Evolutionary conservation across 176 grass and related monocot species (phyloP).

Genomic region (Aegilops sharonensis): DNA sequence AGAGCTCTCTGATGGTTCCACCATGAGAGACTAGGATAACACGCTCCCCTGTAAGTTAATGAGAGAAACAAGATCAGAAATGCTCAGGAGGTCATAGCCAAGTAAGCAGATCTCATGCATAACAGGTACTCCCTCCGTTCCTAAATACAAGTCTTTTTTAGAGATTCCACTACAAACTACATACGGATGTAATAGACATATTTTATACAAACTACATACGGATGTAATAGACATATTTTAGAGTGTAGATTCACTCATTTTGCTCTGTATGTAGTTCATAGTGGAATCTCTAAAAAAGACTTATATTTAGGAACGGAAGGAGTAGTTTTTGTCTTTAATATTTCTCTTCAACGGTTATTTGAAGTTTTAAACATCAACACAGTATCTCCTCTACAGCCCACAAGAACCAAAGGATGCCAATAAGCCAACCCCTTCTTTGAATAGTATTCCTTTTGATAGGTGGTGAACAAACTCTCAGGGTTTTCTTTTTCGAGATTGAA

Average conservation of each 20-base stretch:
- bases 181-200: too few relatives aligned
- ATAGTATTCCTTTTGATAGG: neutral
- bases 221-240: too few relatives aligned
- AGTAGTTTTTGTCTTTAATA: neutral
- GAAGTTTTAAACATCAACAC: neutral
- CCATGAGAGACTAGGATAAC: constrained; percentile 77
- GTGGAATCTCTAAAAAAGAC: too few relatives aligned
- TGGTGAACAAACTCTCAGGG: neutral
- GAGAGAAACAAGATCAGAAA: neutral
- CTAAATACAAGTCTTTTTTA: too few relatives aligned
- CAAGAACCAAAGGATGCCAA: neutral
- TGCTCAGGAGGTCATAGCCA: neutral
- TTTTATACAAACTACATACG: too few relatives aligned
- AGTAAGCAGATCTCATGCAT: neutral
- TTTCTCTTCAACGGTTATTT: neutral
- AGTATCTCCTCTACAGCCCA: neutral
- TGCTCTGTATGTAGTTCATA: too few relatives aligned
- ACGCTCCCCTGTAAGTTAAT: constrained; percentile 58
- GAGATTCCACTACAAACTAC: too few relatives aligned
- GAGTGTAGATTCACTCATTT: too few relatives aligned
- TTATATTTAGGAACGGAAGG: too few relatives aligned
- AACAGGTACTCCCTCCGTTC: too few relatives aligned
- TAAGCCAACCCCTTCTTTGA: neutral
- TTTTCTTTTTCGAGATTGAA: too few relatives aligned
- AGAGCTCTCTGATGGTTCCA: constrained; percentile 70